phyloP scores from a whole-genome alignment of 768 basidiomycete genomes.

The Leccinum broughii region DNA sequence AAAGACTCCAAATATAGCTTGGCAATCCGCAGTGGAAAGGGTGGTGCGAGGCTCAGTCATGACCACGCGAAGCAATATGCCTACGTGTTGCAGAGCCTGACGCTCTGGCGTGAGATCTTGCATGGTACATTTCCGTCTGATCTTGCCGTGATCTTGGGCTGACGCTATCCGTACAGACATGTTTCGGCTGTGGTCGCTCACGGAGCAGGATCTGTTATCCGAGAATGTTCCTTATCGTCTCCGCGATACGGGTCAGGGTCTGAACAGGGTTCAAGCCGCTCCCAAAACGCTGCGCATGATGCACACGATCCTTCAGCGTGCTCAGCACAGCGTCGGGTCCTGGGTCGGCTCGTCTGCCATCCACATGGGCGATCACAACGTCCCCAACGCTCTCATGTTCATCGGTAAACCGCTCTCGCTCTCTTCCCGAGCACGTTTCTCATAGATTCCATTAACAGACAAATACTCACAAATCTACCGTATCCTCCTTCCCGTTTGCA shows the following conservation, averaged over 20 bases:
- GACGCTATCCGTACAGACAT: constrained; percentile 53
- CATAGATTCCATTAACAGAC: constrained; percentile 39
- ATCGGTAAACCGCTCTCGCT: constrained; percentile 46
- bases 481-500: constrained; percentile 85
- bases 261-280: constrained; percentile 84
- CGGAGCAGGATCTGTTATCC: constrained; percentile 80
- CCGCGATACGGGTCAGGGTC: constrained; percentile 87
- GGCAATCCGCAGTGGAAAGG: constrained; percentile 79
- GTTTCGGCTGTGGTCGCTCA: constrained; percentile 83
- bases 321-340: constrained; percentile 75
- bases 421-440: not conserved
- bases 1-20: constrained; percentile 65
- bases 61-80: constrained; percentile 85
- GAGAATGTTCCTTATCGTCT: constrained; percentile 74
- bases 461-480: constrained; percentile 93
- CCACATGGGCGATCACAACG: constrained; percentile 83
- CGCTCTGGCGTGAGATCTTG: constrained; percentile 83
- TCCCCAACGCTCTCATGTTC: constrained; percentile 71
- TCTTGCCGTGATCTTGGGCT: not conserved
- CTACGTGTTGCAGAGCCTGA: constrained; percentile 83
- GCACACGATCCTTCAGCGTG: constrained; percentile 83
- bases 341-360: constrained; percentile 89
- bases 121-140: constrained; percentile 52
- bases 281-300: constrained; percentile 91
- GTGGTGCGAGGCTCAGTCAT: constrained; percentile 78